Conservation (phyloP, 2,329 filamentous ascomycete genomes). For the Fusarium irregulare region DNA sequence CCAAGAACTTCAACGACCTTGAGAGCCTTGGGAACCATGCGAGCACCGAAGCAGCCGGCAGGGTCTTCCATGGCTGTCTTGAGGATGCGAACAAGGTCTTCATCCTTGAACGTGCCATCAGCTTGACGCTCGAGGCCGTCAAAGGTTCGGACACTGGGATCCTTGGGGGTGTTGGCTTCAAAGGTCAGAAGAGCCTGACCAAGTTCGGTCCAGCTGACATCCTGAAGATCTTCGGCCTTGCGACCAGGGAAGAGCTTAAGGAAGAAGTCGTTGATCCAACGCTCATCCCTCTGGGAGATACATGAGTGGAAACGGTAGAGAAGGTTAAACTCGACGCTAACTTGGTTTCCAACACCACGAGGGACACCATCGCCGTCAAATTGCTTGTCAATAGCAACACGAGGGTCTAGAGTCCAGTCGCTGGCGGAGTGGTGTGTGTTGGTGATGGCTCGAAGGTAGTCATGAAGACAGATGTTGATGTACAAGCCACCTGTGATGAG, state of each 20-base stretch:
- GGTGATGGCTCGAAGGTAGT: slow-evolving; percentile 71
- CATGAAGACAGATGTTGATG: slow-evolving; percentile 66
- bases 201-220: slow-evolving; percentile 41
- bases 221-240: slow-evolving; percentile 55
- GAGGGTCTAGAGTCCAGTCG: slow-evolving; percentile 72
- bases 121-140: slow-evolving; percentile 59
- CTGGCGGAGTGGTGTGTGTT: slow-evolving; percentile 69
- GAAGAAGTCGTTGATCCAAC: slow-evolving; percentile 69
- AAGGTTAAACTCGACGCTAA: slow-evolving; percentile 75
- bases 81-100: slow-evolving; percentile 67
- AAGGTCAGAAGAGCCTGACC: slow-evolving; percentile 35
- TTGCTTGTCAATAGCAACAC: slow-evolving; percentile 63
- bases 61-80: slow-evolving; percentile 69
- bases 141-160: slow-evolving; percentile 62
- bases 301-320: slow-evolving; percentile 74
- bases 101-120: slow-evolving; percentile 66
- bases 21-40: slow-evolving; percentile 68
- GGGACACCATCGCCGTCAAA: slow-evolving; percentile 60
- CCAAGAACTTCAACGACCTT: slow-evolving; percentile 71
- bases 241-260: slow-evolving; percentile 42
- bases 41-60: slow-evolving; percentile 68
- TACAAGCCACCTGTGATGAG: slow-evolving; percentile 64
- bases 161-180: slow-evolving; percentile 42
- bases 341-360: slow-evolving; percentile 72
- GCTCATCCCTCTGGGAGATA: slow-evolving; percentile 69